Conservation (phyloP, 1,139 yeast species). For the Candida smagusa region DNA sequence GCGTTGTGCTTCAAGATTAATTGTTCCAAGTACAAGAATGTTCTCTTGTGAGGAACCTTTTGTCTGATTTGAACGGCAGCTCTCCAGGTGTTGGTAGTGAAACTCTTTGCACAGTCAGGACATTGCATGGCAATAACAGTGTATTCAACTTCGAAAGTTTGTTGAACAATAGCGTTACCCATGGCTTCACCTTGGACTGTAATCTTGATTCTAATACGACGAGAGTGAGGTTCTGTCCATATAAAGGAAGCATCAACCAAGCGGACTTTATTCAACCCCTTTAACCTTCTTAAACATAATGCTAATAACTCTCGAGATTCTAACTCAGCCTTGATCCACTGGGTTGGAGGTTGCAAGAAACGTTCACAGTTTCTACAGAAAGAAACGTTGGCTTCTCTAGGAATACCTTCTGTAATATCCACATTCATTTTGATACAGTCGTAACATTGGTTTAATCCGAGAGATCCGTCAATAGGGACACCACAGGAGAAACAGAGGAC, state of each 20-base stretch:
- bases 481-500: slow-evolving; percentile 98
- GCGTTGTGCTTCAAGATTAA: slow-evolving; percentile 91
- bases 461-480: slow-evolving; percentile 94
- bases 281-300: slow-evolving; percentile 79
- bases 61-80: slow-evolving; percentile 97
- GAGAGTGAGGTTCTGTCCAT: slow-evolving; percentile 99
- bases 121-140: slow-evolving; percentile 96
- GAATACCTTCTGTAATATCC: slow-evolving; percentile 93
- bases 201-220: slow-evolving; percentile 84
- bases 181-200: slow-evolving; percentile 97
- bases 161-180: slow-evolving; percentile 89
- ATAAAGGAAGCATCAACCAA: slow-evolving; percentile 90
- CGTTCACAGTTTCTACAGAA: slow-evolving; percentile 98
- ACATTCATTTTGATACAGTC: slow-evolving; percentile 94
- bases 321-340: slow-evolving; percentile 87
- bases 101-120: slow-evolving; percentile 96
- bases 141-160: slow-evolving; percentile 91
- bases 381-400: slow-evolving; percentile 88
- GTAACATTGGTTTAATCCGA: slow-evolving; percentile 93
- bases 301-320: slow-evolving; percentile 94
- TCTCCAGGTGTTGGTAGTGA: slow-evolving; percentile 96
- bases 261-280: slow-evolving; percentile 85
- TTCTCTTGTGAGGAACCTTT: slow-evolving; percentile 94
- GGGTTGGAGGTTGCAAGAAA: slow-evolving; percentile 89
- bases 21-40: slow-evolving; percentile 92